phyloP scores from a whole-genome alignment of 441 rosid species.

The Erodium moschatum region DNA sequence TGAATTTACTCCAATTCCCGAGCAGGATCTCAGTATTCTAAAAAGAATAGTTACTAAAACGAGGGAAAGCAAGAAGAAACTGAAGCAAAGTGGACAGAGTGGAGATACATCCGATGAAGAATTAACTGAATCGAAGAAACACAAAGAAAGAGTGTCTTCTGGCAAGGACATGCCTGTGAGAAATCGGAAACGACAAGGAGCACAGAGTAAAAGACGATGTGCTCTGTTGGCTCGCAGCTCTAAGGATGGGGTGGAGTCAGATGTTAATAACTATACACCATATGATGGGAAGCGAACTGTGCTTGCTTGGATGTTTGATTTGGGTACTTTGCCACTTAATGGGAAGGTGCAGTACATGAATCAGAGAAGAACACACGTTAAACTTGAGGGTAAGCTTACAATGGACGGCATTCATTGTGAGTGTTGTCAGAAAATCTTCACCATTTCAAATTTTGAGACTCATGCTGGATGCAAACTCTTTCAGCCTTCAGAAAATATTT shows the following conservation, averaged over 20 bases:
- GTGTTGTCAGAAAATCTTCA: slow-evolving; percentile 55
- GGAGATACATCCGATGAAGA: slow-evolving; percentile 24
- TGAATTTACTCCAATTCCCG: slow-evolving; percentile 54
- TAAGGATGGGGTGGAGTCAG: slow-evolving; percentile 36
- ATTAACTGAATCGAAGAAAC: not conserved
- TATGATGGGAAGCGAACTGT: slow-evolving; percentile 73
- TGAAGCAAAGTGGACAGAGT: slow-evolving; percentile 13
- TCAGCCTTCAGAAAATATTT: slow-evolving; percentile 50
- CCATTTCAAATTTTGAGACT: slow-evolving; percentile 46
- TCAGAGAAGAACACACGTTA: slow-evolving; percentile 27
- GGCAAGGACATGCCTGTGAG: slow-evolving; percentile 27
- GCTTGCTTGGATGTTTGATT: slow-evolving; percentile 79
- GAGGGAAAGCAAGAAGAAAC: slow-evolving; percentile 38
- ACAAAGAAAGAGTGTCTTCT: slow-evolving; percentile 5
- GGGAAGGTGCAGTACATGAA: slow-evolving; percentile 52
- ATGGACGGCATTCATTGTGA: slow-evolving; percentile 67
- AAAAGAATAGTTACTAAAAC: slow-evolving; percentile 35
- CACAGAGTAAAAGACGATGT: slow-evolving; percentile 48
- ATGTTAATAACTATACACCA: slow-evolving; percentile 38
- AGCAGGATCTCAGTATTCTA: slow-evolving; percentile 58
- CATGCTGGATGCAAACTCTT: slow-evolving; percentile 53
- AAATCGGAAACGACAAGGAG: slow-evolving; percentile 40
- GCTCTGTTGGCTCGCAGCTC: slow-evolving; percentile 60
- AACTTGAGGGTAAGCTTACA: slow-evolving; percentile 41
- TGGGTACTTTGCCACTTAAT: slow-evolving; percentile 46